Base-by-base conservation (phyloP, 495 filamentous ascomycete genomes). In the Aspergillus incahuasiensis region DNA sequence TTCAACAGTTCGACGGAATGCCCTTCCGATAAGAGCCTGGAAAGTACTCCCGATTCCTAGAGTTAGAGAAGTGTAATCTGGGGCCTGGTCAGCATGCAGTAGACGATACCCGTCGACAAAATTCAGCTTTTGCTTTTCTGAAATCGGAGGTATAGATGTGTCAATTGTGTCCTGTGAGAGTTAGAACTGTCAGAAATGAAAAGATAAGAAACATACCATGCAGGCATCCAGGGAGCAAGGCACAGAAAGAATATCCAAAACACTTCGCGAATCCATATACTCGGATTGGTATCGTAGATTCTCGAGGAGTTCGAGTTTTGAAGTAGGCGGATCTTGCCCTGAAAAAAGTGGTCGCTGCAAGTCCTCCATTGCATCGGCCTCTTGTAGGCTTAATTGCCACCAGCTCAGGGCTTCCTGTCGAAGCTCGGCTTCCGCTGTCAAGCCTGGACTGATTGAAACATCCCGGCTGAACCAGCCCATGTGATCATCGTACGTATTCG, bases 381-480 rank as follows among this genome's bases (percentile, higher is more conserved):
- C 71, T 48, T 74, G 74, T 25, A 72, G 40, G 25, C 69, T 61
- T n/a, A 76, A 58, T 32, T 66, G 55, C 73, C 73, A 78, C 71
- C 68, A 73, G 12, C 66, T 46, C 18, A 73, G 61, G 0, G 65
- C 61, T 53, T 78, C 74, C 30, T 56, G 62, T 25, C 68, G 54
- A 28, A 66, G 48, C 47, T 78, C 71, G 5, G 61, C 54, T 22
- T 71, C 66, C 13, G 56, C 59, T 7, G 62, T 59, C 22, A 68
- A 30, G 5, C 56, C 51, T 16, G 50, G 48, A 18, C 44, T 55
- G n/a, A 72, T 9, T 13, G 71, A 54, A 12, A 72, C 69, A 54
- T 90, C 85, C 20, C 83, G 79, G 48, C 76, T 81, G 22, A 90
- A 71, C 80, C 82, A 88, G 28, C 90, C 91, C 88, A 96, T 92